Base-by-base conservation (phyloP, 75 land plant genomes). In the Pinus taeda region DNA sequence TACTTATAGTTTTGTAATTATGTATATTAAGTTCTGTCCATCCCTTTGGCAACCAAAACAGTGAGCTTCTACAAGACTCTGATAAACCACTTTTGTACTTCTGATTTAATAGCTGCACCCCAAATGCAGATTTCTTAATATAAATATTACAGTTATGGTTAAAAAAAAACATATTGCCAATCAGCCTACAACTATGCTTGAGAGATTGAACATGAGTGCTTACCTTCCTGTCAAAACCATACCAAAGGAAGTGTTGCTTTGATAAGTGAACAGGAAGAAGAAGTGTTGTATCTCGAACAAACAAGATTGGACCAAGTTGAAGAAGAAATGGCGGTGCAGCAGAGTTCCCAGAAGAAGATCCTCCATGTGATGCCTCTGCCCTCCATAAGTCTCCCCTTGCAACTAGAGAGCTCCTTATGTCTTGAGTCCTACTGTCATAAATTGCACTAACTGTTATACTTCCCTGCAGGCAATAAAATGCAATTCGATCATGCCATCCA, bases 151-250 rank as follows among this genome's bases (percentile, higher is more conserved):
- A 33, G 33, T 33, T 33, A 33, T 33, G 33, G 33, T 33, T 33
- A 33, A 33, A 26, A 33, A 33, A 33, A 33, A 33, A 49, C 55
- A 9, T 49, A 49, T 3, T 49, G 55, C 12, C 12, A 49, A 9
- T 49, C 12, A 49, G 12, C 55, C 55, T 49, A 49, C 55, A 49
- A 9, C 53, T 49, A 49, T 49, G 55, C 55, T 9, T 49, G 12
- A 9, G 55, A 49, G 12, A 49, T 49, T 49, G 55, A 49, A 49
- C 55, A 49, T 9, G 55, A 49, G 55, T 49, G 55, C 55, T 59
- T 85, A 92, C 97, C 98, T 97, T 95, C 36, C 98, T 84, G 59
- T 97, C 99, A 81, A 92, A 97, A 21, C 99, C 99, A 85, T 97
- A 97, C 99, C 99, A 97, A 86, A 97, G 89, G 82, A 93, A 77